phyloP scores from a whole-genome alignment of 768 basidiomycete species.

The Calocybe indica region DNA sequence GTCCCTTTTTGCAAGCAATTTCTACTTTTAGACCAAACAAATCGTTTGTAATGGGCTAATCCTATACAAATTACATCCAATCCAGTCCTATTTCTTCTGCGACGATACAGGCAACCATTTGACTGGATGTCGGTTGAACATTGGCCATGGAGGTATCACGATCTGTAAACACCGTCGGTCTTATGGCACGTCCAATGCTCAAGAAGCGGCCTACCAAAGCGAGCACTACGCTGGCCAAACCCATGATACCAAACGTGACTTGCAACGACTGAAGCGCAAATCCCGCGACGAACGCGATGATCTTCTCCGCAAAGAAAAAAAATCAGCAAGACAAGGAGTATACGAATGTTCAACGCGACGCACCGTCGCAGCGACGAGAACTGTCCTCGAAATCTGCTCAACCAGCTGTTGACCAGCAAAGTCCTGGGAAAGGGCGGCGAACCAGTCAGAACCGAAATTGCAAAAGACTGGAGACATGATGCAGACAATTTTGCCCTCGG shows the following conservation, averaged over 20 bases:
- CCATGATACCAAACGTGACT: conserved; percentile 47
- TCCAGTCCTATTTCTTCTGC: conserved; percentile 17
- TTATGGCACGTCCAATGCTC: neutral
- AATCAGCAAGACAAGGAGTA: conserved; percentile 16
- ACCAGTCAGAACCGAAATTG: neutral
- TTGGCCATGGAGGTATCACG: conserved; percentile 65
- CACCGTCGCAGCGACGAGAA: conserved; percentile 43
- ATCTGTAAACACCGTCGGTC: conserved; percentile 29
- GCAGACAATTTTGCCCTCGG: conserved; percentile 38
- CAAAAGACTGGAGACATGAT: neutral
- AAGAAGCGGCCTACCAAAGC: conserved; percentile 30
- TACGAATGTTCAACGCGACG: conserved; percentile 28
- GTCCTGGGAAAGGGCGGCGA: conserved; percentile 31
- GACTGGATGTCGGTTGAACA: conserved; percentile 57
- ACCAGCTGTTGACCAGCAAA: conserved; percentile 56
- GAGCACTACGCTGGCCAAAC: conserved; percentile 29
- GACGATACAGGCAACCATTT: conserved; percentile 43
- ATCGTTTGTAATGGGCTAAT: conserved; percentile 9
- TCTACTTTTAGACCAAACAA: neutral
- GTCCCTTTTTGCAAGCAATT: too few species aligned
- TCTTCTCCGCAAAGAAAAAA: conserved; percentile 29
- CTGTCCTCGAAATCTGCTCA: conserved; percentile 37
- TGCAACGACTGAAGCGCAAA: conserved; percentile 50
- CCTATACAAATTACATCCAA: conserved; percentile 9
- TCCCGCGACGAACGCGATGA: conserved; percentile 50